These are phyloP conservation scores for Chloromonas sp. DNA, from an alignment of 163 green algal species.

Conservation along the genomic window DNA sequence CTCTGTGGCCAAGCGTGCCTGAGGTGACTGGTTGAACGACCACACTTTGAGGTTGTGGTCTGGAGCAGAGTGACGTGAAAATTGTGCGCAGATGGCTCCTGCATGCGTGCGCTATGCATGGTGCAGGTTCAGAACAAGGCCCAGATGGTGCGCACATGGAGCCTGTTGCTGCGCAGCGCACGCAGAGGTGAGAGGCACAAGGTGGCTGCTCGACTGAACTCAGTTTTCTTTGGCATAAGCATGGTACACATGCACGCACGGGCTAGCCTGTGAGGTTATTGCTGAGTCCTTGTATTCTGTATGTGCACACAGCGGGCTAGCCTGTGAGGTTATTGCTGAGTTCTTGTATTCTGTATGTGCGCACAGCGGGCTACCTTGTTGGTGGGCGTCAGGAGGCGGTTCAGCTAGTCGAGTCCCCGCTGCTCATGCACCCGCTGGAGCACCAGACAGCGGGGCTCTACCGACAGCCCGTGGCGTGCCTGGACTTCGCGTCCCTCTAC, in stretches of 20 bases:
- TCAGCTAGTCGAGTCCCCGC: constrained; percentile 60
- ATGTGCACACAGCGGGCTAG: constrained; percentile 27
- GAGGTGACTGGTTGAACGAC: too few relatives aligned
- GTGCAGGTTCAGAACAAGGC: constrained; percentile 64
- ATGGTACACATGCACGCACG: neutral
- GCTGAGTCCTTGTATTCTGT: neutral
- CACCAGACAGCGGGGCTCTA: constrained; percentile 53
- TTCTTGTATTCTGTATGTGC: neutral
- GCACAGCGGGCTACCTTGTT: constrained; percentile 48
- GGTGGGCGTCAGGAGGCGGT: constrained; percentile 36
- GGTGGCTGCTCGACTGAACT: too few relatives aligned
- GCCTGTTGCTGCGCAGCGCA: constrained; percentile 68
- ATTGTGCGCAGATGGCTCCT: too few relatives aligned
- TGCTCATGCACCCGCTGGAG: constrained; percentile 79
- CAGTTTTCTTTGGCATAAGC: too few relatives aligned
- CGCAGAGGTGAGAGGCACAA: constrained; percentile 14
- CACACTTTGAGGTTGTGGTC: too few relatives aligned
- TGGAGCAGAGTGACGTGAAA: too few relatives aligned
- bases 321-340: constrained; percentile 26
- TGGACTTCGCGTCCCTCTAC: constrained; percentile 80
- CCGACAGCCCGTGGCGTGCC: constrained; percentile 54
- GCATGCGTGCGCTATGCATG: neutral
- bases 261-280: constrained; percentile 44
- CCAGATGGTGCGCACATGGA: constrained; percentile 75
- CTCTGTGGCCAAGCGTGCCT: too few relatives aligned